These are phyloP conservation scores for Aspergillus viridinutans DNA, from an alignment of 2,329 filamentous ascomycete species.

Conservation along the genomic window DNA sequence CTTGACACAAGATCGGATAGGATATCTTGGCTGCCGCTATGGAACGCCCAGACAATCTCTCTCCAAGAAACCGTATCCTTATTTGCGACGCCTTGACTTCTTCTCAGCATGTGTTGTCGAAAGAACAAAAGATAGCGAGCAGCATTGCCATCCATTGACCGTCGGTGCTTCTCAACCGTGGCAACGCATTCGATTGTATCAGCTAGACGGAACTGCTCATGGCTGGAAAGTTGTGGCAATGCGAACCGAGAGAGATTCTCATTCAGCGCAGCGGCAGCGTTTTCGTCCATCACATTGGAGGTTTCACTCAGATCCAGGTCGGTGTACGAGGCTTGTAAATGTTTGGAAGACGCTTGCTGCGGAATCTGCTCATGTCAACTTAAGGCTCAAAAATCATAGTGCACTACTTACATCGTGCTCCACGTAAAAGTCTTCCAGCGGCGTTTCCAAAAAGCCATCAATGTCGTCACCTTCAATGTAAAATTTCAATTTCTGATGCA, in stretches of 20 bases:
- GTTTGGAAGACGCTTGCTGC: slow-evolving; percentile 44
- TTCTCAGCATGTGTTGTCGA: slow-evolving; percentile 70
- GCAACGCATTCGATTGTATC: slow-evolving; percentile 82
- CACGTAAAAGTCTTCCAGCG: slow-evolving; percentile 46
- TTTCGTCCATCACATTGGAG: slow-evolving; percentile 65
- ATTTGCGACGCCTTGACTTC: slow-evolving; percentile 55
- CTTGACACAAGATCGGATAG: slow-evolving; percentile 75
- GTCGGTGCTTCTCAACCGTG: slow-evolving; percentile 77
- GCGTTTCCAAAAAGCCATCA: slow-evolving; percentile 68
- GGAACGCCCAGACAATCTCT: slow-evolving; percentile 45
- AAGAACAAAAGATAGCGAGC: slow-evolving; percentile 85
- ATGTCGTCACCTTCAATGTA: slow-evolving; percentile 75
- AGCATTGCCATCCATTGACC: slow-evolving; percentile 87
- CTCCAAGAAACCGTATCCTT: slow-evolving; percentile 59
- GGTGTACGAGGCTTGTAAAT: slow-evolving; percentile 49
- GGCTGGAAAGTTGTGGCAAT: slow-evolving; percentile 75
- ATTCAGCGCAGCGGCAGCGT: slow-evolving; percentile 64
- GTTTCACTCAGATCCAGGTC: slow-evolving; percentile 52
- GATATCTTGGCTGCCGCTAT: slow-evolving; percentile 70
- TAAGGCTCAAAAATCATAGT: neutral
- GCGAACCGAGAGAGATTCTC: slow-evolving; percentile 70
- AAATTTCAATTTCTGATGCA: slow-evolving; percentile 76
- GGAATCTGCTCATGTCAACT: slow-evolving; percentile 28
- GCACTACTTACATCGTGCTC: slow-evolving; percentile 40
- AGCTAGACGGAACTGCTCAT: slow-evolving; percentile 79